These are phyloP conservation scores for Ceratocystis alfenasii DNA, from an alignment of 2,329 filamentous ascomycete species.

Conservation along the genomic window DNA sequence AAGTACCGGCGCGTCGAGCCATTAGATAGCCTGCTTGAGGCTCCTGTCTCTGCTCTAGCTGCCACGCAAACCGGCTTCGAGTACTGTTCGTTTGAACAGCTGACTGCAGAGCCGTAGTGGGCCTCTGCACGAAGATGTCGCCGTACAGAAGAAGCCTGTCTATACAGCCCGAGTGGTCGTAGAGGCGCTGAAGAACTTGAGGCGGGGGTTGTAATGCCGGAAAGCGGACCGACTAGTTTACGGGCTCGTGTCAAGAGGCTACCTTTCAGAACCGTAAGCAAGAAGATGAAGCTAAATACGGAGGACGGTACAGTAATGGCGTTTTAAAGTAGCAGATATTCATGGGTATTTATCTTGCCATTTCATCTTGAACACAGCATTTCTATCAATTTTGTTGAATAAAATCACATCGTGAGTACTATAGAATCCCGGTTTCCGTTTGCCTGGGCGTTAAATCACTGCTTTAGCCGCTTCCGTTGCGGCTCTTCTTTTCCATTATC, in stretches of 20 bases:
- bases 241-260: background rate
- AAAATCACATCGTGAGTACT: background rate
- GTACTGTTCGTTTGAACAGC: slow-evolving; percentile 8
- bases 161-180: background rate
- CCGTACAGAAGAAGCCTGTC: background rate
- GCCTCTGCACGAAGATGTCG: background rate
- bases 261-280: background rate
- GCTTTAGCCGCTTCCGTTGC: slow-evolving; percentile 51
- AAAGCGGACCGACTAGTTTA: background rate
- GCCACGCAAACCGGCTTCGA: background rate
- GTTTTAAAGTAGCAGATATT: too few relatives aligned
- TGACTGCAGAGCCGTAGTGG: slow-evolving; percentile 13
- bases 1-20: background rate
- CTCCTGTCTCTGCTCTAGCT: background rate
- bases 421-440: background rate
- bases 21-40: background rate
- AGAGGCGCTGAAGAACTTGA: background rate
- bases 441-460: slow-evolving; percentile 28
- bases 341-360: too few relatives aligned
- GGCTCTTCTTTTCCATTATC: slow-evolving; percentile 44
- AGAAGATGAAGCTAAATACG: background rate
- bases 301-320: too few relatives aligned
- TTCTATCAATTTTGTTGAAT: too few relatives aligned
- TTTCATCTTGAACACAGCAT: too few relatives aligned
- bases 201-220: background rate